Evolutionary conservation across 345 rosid genomes (phyloP).

Genomic region (Anastatica hierochuntica): DNA sequence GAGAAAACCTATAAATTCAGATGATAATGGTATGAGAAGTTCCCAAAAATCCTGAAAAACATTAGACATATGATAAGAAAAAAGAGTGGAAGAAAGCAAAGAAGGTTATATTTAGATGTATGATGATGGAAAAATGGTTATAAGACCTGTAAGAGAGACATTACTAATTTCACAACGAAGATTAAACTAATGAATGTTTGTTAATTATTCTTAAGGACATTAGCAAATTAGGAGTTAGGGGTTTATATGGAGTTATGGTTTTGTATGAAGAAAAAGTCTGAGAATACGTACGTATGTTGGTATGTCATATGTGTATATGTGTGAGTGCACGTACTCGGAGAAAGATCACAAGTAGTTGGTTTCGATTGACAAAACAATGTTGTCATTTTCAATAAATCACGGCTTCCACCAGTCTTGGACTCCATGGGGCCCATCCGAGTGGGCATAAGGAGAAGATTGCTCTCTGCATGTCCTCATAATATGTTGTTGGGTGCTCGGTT

Average conservation of each 20-base stretch:
- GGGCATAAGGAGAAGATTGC: too few relatives aligned
- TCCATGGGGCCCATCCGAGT: too few relatives aligned
- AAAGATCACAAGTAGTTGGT: not conserved
- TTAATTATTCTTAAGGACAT: not conserved
- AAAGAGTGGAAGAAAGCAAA: not conserved
- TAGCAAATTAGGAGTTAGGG: not conserved
- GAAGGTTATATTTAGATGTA: not conserved
- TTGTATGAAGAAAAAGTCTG: not conserved
- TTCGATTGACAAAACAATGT: not conserved
- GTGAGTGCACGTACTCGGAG: not conserved
- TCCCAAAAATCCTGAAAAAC: slow-evolving; percentile 24
- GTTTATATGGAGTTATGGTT: not conserved
- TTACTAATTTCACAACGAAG: not conserved
- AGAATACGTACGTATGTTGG: not conserved
- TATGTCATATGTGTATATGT: not conserved
- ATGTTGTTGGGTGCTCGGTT: too few relatives aligned
- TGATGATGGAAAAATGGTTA: not conserved
- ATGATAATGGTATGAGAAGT: slow-evolving; percentile 19
- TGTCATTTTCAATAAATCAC: too few relatives aligned
- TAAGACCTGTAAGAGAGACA: slow-evolving; percentile 25
- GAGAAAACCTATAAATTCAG: slow-evolving; percentile 5
- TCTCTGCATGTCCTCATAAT: too few relatives aligned
- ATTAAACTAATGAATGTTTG: not conserved
- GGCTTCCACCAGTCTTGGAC: too few relatives aligned
- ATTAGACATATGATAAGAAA: not conserved